Conservation (phyloP, 805 yeast species). For the Kurtzmaniella cleridarum region DNA sequence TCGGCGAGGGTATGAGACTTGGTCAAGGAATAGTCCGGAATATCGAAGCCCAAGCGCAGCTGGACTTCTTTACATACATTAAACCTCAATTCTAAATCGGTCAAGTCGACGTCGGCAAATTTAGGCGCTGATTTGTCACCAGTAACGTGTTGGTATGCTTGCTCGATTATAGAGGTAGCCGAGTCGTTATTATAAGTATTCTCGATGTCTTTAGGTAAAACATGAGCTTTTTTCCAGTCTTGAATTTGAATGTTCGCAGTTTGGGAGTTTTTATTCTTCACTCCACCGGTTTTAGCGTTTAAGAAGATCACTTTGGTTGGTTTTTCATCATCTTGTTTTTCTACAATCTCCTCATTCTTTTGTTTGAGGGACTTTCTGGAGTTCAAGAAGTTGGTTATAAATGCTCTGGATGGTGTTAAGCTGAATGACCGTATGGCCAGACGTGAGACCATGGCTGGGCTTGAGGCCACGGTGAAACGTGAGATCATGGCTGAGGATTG, state of each 20-base stretch:
- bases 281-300: conserved; percentile 27
- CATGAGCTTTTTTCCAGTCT: conserved; percentile 29
- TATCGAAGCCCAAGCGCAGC: conserved; percentile 41
- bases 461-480: neutral
- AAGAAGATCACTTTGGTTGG: conserved; percentile 30
- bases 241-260: conserved; percentile 29
- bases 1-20: conserved; percentile 32
- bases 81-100: conserved; percentile 47
- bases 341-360: conserved; percentile 1
- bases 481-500: too few species aligned
- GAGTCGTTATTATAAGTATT: conserved; percentile 18
- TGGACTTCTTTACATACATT: conserved; percentile 44
- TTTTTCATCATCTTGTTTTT: conserved; percentile 1
- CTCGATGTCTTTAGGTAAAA: conserved; percentile 22
- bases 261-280: conserved; percentile 18
- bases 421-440: neutral
- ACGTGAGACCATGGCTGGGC: neutral
- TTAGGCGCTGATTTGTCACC: conserved; percentile 5
- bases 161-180: conserved; percentile 19
- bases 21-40: conserved; percentile 48
- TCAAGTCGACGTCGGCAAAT: conserved; percentile 16
- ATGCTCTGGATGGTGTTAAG: neutral
- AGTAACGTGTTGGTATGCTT: conserved; percentile 18
- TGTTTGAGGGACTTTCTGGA: conserved; percentile 5
- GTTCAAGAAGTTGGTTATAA: conserved; percentile 3